These are phyloP conservation scores for Cytospora schulzeri DNA, from an alignment of 2,329 filamentous ascomycete species.

Conservation along the genomic window DNA sequence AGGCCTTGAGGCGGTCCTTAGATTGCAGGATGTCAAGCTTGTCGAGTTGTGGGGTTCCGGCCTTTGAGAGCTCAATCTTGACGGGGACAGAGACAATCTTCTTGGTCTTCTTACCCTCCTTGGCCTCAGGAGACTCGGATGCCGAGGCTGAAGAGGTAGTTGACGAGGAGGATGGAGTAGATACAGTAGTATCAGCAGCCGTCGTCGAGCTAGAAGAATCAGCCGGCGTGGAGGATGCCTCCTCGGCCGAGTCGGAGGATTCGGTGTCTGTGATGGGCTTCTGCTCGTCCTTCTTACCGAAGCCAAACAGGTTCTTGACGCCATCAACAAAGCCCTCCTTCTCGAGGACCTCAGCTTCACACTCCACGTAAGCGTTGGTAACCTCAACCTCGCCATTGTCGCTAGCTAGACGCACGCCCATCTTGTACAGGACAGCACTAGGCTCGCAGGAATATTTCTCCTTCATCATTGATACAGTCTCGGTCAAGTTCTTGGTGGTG, in stretches of 20 bases:
- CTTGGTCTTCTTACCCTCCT: slow-evolving; percentile 60
- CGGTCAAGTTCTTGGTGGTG: slow-evolving; percentile 82
- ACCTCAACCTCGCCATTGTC: slow-evolving; percentile 82
- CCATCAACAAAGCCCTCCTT: slow-evolving; percentile 87
- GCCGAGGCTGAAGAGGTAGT: slow-evolving; percentile 47
- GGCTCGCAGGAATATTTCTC: slow-evolving; percentile 77
- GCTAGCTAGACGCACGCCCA: slow-evolving; percentile 71
- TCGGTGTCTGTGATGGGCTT: slow-evolving; percentile 69
- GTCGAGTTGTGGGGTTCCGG: slow-evolving; percentile 52
- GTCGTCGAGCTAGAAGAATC: slow-evolving; percentile 39
- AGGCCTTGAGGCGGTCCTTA: slow-evolving; percentile 76
- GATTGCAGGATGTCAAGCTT: slow-evolving; percentile 52
- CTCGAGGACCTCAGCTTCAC: slow-evolving; percentile 72
- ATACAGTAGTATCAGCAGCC: slow-evolving; percentile 38
- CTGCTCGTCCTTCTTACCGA: slow-evolving; percentile 87
- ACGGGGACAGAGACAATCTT: slow-evolving; percentile 59
- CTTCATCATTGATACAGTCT: slow-evolving; percentile 75
- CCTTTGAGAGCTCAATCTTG: slow-evolving; percentile 50
- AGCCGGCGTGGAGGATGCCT: slow-evolving; percentile 46
- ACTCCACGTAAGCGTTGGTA: slow-evolving; percentile 75
- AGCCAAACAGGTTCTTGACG: slow-evolving; percentile 94
- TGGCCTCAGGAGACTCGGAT: slow-evolving; percentile 53
- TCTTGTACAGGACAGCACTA: slow-evolving; percentile 77
- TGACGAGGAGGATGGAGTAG: slow-evolving; percentile 33
- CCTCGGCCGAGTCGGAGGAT: slow-evolving; percentile 45